These are phyloP conservation scores for Mariannaea sp. DNA, from an alignment of 2,329 filamentous ascomycete species.

Conservation along the genomic window DNA sequence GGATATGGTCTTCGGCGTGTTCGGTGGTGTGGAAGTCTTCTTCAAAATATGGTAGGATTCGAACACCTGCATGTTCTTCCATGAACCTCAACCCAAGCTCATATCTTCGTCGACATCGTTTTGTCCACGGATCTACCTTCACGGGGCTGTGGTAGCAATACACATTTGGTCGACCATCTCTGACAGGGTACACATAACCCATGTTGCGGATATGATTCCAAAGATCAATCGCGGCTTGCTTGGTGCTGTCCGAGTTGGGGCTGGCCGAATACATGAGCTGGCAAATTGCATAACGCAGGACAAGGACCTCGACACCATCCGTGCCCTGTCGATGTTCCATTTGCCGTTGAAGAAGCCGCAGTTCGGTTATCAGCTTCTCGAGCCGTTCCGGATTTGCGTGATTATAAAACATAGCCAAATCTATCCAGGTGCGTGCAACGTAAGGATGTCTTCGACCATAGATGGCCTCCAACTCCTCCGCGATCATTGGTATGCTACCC, in stretches of 20 bases:
- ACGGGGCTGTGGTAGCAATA: slow-evolving; percentile 52
- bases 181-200: slow-evolving; percentile 44
- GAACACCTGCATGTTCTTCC: slow-evolving; percentile 46
- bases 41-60: slow-evolving; percentile 49
- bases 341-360: slow-evolving; percentile 43
- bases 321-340: slow-evolving; percentile 44
- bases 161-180: slow-evolving; percentile 45
- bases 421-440: slow-evolving; percentile 49
- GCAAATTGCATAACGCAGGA: slow-evolving; percentile 48
- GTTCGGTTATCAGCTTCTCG: slow-evolving; percentile 45
- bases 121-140: slow-evolving; percentile 51
- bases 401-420: slow-evolving; percentile 48
- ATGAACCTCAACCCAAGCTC: slow-evolving; percentile 45
- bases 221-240: slow-evolving; percentile 44
- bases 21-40: slow-evolving; percentile 50
- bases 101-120: slow-evolving; percentile 49
- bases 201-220: slow-evolving; percentile 45
- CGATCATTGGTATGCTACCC: slow-evolving; percentile 48
- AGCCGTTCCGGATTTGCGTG: slow-evolving; percentile 44
- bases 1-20: slow-evolving; percentile 43
- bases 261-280: slow-evolving; percentile 46
- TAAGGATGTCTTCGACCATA: slow-evolving; percentile 51
- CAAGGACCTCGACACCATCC: slow-evolving; percentile 44
- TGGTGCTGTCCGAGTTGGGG: slow-evolving; percentile 43
- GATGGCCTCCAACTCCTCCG: slow-evolving; percentile 51